A percentile compares a stretch with the other conserved stretches of the same genome.
phyloP scores from a whole-genome alignment of 768 basidiomycete genomes.

The Phlebiopsis flavidoalba region DNA sequence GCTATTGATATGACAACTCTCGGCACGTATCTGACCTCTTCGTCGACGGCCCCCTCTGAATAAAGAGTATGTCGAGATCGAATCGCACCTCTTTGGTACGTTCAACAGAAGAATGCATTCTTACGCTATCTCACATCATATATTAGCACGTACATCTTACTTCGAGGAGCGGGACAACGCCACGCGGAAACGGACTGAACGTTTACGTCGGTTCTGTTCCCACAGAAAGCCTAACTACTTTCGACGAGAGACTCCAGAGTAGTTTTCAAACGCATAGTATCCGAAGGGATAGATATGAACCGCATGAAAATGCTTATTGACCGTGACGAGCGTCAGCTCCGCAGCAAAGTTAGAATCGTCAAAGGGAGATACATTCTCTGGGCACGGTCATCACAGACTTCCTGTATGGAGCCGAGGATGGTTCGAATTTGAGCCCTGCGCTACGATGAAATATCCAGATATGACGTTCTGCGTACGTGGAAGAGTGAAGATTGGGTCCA shows the following conservation, averaged over 20 bases:
- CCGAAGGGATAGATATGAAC: slow-evolving; percentile 83
- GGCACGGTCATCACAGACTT: slow-evolving; percentile 75
- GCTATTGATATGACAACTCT: slow-evolving; percentile 87
- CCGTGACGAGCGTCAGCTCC: slow-evolving; percentile 86
- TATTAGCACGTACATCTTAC: slow-evolving; percentile 75
- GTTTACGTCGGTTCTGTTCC: slow-evolving; percentile 85
- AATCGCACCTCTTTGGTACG: slow-evolving; percentile 84
- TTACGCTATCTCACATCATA: not conserved
- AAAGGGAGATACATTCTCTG: slow-evolving; percentile 77
- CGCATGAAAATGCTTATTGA: slow-evolving; percentile 84
- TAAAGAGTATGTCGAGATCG: slow-evolving; percentile 90
- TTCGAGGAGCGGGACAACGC: slow-evolving; percentile 76
- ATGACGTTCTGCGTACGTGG: slow-evolving; percentile 65
- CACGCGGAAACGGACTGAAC: slow-evolving; percentile 63
- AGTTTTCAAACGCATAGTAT: slow-evolving; percentile 66
- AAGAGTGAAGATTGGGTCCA: slow-evolving; percentile 68
- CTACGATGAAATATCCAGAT: slow-evolving; percentile 80
- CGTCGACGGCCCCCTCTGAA: slow-evolving; percentile 75
- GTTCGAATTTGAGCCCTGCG: slow-evolving; percentile 64
- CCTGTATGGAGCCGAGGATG: slow-evolving; percentile 80
- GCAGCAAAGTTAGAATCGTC: slow-evolving; percentile 79
- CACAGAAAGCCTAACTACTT: slow-evolving; percentile 65
- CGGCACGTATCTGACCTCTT: slow-evolving; percentile 84
- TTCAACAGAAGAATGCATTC: not conserved
- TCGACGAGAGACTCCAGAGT: slow-evolving; percentile 60